Conservation (phyloP, 495 filamentous ascomycete genomes). For the Aspergillus nanangensis region DNA sequence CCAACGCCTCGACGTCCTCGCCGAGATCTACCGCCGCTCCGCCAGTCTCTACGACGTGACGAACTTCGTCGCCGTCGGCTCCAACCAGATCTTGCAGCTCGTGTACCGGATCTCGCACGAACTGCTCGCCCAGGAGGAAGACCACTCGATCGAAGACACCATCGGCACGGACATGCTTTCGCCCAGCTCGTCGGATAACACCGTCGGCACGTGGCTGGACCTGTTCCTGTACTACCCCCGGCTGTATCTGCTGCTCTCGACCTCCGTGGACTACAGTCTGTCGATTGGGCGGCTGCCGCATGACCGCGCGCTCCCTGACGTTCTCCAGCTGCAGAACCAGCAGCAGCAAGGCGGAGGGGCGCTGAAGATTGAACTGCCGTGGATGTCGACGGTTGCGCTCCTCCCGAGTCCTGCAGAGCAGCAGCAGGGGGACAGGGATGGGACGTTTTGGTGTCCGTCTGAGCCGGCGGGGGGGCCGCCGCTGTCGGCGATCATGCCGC, state of each 20-base stretch:
- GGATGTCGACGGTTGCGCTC: not conserved
- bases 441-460: constrained; percentile 3
- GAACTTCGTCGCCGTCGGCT: constrained; percentile 22
- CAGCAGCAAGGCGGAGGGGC: no score
- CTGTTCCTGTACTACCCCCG: constrained; percentile 21
- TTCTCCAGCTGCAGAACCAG: no score
- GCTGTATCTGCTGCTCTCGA: constrained; percentile 27
- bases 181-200: not conserved
- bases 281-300: constrained; percentile 19
- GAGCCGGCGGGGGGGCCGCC: no score
- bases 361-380: constrained; percentile 2
- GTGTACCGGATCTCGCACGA: constrained; percentile 22
- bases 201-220: constrained; percentile 16
- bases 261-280: constrained; percentile 23
- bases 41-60: constrained; percentile 26
- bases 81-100: constrained; percentile 25
- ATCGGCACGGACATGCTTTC: not conserved
- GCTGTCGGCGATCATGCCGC: not conserved
- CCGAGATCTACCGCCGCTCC: constrained; percentile 21
- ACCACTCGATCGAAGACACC: constrained; percentile 1
- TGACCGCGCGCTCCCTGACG: constrained; percentile 14
- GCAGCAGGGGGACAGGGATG: not conserved
- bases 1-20: constrained; percentile 14
- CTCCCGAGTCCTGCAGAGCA: not conserved
- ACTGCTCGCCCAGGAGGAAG: constrained; percentile 13